Evolutionary conservation across 495 filamentous ascomycete genomes (phyloP).

Genomic region (Tetracladium setigerum): DNA sequence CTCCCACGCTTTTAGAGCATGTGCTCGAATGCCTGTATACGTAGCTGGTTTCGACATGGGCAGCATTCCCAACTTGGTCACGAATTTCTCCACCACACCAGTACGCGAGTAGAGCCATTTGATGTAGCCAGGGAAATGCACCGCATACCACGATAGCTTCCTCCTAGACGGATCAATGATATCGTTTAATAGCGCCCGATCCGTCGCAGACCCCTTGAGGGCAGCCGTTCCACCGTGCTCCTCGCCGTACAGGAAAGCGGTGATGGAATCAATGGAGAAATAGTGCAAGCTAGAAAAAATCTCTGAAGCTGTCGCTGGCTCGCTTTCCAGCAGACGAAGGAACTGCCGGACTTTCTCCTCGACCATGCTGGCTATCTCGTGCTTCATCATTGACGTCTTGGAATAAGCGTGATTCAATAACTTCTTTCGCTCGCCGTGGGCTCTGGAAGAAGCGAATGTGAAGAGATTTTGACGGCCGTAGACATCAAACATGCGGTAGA

Average conservation of each 20-base stretch:
- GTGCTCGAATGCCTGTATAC: constrained; percentile 24
- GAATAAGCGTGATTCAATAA: constrained; percentile 28
- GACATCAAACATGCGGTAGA: constrained; percentile 32
- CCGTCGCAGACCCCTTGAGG: constrained; percentile 7
- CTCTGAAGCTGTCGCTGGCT: constrained; percentile 13
- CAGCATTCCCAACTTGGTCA: constrained; percentile 13
- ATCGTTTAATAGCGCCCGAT: constrained; percentile 23
- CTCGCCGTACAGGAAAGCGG: constrained; percentile 24
- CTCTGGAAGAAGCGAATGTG: constrained; percentile 19
- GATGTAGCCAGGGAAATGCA: constrained; percentile 24
- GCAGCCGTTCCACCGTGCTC: constrained; percentile 12
- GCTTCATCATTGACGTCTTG: constrained; percentile 22
- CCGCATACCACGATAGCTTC: constrained; percentile 22
- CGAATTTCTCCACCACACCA: constrained; percentile 14
- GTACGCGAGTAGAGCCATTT: constrained; percentile 23
- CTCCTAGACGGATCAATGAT: constrained; percentile 21
- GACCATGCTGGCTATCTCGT: constrained; percentile 14
- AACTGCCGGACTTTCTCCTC: constrained; percentile 20
- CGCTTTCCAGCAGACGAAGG: constrained; percentile 16
- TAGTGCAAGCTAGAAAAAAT: constrained; percentile 27
- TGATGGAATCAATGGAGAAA: constrained; percentile 30
- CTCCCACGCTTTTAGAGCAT: constrained; percentile 16
- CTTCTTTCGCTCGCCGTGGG: constrained; percentile 30
- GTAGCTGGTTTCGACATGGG: constrained; percentile 26
- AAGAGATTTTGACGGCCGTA: constrained; percentile 28